Evolutionary conservation across 495 filamentous ascomycete genomes (phyloP), one percentile per base, ranked within the genome.

Genomic region (Penicilliopsis zonata): DNA sequence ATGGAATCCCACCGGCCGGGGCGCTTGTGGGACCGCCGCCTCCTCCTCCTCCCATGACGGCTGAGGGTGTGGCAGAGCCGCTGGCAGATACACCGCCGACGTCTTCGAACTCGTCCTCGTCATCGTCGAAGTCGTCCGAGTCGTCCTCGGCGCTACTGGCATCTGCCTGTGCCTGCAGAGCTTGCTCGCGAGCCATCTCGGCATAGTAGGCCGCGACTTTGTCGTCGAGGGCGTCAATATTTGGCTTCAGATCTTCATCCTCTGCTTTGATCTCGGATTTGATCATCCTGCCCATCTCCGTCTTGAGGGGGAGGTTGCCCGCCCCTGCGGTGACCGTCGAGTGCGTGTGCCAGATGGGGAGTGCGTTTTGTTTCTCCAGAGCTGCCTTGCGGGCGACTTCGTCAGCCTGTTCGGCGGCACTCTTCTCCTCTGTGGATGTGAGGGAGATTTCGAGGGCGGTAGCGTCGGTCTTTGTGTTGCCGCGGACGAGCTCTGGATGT

Each of bases 311-410:
- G 21, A 36, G 18, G 15, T 42, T 56, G 17, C 41, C 43, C 4
- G 44, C 38, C 10, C 30, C 25, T 2, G 50, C 49, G 19, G 59
- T 55, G 20, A 99, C 82, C 2, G 88, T 94, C 28, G 78, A 86
- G 28, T 83, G 75, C 2, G 80, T 82, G 47, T 94, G 86, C 86
- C 92, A 95, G 8, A 76, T 66, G 0, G 90, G 90, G 22, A 99
- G 60, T 3, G 74, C 75, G 39, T 99, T 99, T 54, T 93, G 82
- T 41, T 72, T 67, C 28, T 81, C 78, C 37, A 88, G 52, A 30
- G 72, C 70, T 33, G 82, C 83, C 44, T 82, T 86, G 33, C 78
- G 69, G 28, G 70, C 70, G 21, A 70, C 67, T 43, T 83, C 83
- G 27, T 80, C 82, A 3, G 72, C 72, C 35, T 76, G 68, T 38